Evolutionary conservation across 768 basidiomycete species (phyloP).

Genomic region (Suillus variegatus): DNA sequence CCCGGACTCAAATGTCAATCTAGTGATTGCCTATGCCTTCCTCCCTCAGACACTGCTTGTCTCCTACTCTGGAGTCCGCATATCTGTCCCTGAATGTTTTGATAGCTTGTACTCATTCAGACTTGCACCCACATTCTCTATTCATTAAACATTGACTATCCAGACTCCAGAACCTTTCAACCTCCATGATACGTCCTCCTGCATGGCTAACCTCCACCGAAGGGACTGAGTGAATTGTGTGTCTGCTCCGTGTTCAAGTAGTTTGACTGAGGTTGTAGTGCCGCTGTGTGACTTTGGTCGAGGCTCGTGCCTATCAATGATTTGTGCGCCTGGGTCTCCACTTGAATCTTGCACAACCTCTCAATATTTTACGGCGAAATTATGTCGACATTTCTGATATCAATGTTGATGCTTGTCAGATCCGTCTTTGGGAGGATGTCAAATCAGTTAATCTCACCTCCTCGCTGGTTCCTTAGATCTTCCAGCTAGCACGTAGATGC

Average conservation of each 20-base stretch:
- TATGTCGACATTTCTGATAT: neutral
- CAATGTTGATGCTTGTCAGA: neutral
- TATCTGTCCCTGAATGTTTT: neutral
- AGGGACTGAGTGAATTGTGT: neutral
- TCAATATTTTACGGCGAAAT: neutral
- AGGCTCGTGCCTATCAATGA: neutral
- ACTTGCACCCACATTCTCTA: neutral
- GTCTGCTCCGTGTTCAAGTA: neutral
- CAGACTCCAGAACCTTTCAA: neutral
- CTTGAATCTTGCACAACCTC: neutral
- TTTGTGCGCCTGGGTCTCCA: neutral
- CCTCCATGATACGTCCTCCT: neutral
- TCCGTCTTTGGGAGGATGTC: neutral
- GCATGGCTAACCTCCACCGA: neutral
- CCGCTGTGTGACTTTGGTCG: neutral
- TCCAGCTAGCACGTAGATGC: neutral
- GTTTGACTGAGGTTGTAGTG: neutral
- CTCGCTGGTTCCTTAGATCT: neutral
- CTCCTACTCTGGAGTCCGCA: neutral
- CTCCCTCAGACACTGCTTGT: neutral
- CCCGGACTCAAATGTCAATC: neutral
- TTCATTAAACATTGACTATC: neutral
- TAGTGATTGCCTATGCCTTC: neutral
- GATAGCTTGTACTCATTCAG: neutral
- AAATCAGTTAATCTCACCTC: neutral